phyloP scores from a whole-genome alignment of 345 rosid genomes.

The Passiflora organensis region DNA sequence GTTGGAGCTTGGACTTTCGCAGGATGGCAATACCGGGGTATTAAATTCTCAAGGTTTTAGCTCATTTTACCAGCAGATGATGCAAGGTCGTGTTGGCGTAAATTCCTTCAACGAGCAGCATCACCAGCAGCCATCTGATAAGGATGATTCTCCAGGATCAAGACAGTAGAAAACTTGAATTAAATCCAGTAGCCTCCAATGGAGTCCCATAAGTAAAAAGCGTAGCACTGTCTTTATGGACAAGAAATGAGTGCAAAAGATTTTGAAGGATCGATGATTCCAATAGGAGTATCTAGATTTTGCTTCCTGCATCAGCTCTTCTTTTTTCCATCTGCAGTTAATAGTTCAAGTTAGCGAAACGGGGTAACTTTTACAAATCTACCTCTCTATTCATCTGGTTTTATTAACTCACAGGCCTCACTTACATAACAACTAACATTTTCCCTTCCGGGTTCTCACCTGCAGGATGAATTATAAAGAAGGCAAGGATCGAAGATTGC shows the following conservation, averaged over 20 bases:
- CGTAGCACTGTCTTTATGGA: background rate
- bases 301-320: conserved; percentile 12
- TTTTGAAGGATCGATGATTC: background rate
- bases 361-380: background rate
- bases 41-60: conserved; percentile 36
- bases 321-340: background rate
- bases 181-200: background rate
- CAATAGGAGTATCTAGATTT: conserved; percentile 5
- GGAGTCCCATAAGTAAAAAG: background rate
- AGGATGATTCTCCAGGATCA: conserved; percentile 23
- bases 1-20: conserved; percentile 32
- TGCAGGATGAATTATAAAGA: conserved; percentile 26
- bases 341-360: background rate
- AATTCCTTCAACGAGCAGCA: conserved; percentile 20
- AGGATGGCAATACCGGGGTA: conserved; percentile 10
- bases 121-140: conserved; percentile 11
- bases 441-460: background rate
- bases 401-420: too few species aligned
- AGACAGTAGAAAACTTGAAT: conserved; percentile 22
- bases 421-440: too few species aligned
- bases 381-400: too few species aligned
- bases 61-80: conserved; percentile 26
- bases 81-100: conserved; percentile 16
- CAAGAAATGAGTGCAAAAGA: conserved; percentile 13
- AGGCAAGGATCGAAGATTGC: conserved; percentile 21